Evolutionary conservation across 2,329 filamentous ascomycete genomes (phyloP).

Genomic region (Penicillium frequentans): DNA sequence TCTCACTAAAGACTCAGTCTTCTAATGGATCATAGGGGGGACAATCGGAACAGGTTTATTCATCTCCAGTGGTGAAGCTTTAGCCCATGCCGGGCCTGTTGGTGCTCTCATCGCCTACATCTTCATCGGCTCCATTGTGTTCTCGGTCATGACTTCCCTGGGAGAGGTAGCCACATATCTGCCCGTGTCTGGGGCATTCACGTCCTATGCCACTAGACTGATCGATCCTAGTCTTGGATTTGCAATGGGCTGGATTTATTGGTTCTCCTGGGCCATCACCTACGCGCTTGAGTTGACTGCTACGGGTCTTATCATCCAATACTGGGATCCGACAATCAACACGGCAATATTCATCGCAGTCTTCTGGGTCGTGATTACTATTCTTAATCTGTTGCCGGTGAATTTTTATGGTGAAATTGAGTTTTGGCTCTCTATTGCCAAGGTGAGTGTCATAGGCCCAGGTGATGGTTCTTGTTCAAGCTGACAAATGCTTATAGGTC

Average conservation of each 20-base stretch:
- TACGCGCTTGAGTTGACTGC: conserved; percentile 13
- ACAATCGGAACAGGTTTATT: conserved; percentile 18
- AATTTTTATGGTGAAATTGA: conserved; percentile 15
- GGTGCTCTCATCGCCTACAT: conserved; percentile 11
- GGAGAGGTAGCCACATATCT: conserved; percentile 15
- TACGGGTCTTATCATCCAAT: conserved; percentile 14
- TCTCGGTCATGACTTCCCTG: conserved; percentile 12
- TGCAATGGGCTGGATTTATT: conserved; percentile 17
- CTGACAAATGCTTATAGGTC: neutral
- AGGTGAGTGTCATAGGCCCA: neutral
- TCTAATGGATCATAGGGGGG: conserved; percentile 1
- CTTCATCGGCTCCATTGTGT: conserved; percentile 13
- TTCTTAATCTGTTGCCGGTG: conserved; percentile 11
- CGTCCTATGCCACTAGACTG: conserved; percentile 11
- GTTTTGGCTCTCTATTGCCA: conserved; percentile 13
- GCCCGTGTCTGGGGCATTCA: conserved; percentile 12
- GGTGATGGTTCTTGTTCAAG: neutral
- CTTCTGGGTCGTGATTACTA: conserved; percentile 11
- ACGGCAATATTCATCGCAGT: conserved; percentile 11
- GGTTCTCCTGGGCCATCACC: conserved; percentile 14
- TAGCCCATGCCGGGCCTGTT: conserved; percentile 10
- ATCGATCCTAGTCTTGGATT: conserved; percentile 15
- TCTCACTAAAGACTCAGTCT: neutral
- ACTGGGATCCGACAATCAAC: conserved; percentile 11
- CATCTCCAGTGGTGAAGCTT: conserved; percentile 11